Conservation (phyloP, 1,139 yeast genomes). For the Wickerhamomyces sp. region DNA sequence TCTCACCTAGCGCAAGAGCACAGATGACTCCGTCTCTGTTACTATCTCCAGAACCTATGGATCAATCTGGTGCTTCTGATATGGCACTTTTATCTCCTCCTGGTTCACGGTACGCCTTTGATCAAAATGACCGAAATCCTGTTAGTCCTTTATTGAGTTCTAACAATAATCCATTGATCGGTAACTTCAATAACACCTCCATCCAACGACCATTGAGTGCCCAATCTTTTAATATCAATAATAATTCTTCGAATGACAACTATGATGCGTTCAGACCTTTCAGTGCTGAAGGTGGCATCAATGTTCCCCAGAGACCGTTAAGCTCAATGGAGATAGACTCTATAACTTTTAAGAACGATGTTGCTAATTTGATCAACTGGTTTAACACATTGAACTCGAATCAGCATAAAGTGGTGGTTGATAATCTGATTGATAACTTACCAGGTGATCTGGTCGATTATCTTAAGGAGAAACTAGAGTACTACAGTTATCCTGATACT, state of each 20-base stretch:
- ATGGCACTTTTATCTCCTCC: slow-evolving; percentile 34
- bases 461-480: slow-evolving; percentile 36
- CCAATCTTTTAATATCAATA: slow-evolving; percentile 16
- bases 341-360: slow-evolving; percentile 38
- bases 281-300: slow-evolving; percentile 15
- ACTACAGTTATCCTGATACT: slow-evolving; percentile 17
- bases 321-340: slow-evolving; percentile 28
- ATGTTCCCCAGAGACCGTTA: slow-evolving; percentile 25
- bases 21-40: slow-evolving; percentile 8
- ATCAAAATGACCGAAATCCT: slow-evolving; percentile 17
- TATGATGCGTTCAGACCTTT: slow-evolving; percentile 26
- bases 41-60: slow-evolving; percentile 25
- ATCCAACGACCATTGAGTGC: slow-evolving; percentile 26
- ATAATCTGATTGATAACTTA: slow-evolving; percentile 48
- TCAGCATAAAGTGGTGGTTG: slow-evolving; percentile 57
- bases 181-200: slow-evolving; percentile 19
- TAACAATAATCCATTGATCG: slow-evolving; percentile 11
- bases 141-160: slow-evolving; percentile 20
- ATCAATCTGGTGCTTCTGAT: slow-evolving; percentile 31
- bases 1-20: slow-evolving; percentile 28
- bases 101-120: slow-evolving; percentile 35
- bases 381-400: slow-evolving; percentile 49
- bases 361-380: slow-evolving; percentile 57
- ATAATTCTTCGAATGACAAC: slow-evolving; percentile 1
- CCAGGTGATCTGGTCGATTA: slow-evolving; percentile 44